Percentiles rank a stretch among this genome's conserved stretches.
These are phyloP conservation scores for Acanthamoeba pearcei DNA, from an alignment of 208 protist species.

Conservation along the genomic window DNA sequence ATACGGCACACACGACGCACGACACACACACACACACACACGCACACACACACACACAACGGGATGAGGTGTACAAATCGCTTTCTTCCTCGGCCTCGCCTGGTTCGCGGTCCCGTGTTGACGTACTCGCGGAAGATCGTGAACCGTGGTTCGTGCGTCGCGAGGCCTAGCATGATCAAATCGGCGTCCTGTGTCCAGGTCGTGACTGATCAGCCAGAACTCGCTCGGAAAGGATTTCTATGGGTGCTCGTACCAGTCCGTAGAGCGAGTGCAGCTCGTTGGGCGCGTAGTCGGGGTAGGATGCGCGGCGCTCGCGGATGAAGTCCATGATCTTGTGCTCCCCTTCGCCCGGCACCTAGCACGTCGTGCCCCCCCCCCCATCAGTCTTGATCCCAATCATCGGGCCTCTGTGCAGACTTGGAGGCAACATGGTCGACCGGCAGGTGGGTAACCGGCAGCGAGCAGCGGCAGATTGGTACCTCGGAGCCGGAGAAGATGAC, in stretches of 20 bases:
- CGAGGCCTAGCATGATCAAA: slow-evolving; percentile 97
- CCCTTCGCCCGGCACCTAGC: slow-evolving; percentile 77
- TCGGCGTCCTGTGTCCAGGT: slow-evolving; percentile 92
- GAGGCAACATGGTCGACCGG: no score
- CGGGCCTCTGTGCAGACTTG: no score
- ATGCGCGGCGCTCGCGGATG: slow-evolving; percentile 69
- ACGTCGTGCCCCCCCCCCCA: no score
- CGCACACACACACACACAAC: no score
- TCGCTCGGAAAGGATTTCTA: background rate
- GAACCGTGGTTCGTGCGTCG: slow-evolving; percentile 91
- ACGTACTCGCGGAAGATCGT: slow-evolving; percentile 89
- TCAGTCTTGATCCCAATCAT: no score
- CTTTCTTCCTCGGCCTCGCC: background rate
- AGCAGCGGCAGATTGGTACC: background rate
- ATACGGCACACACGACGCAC: no score
- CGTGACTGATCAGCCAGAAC: no score
- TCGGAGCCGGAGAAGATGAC: slow-evolving; percentile 38
- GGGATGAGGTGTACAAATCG: background rate
- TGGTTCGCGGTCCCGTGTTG: background rate
- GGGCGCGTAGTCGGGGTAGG: background rate
- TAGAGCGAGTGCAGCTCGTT: slow-evolving; percentile 36
- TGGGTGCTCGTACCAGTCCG: slow-evolving; percentile 11
- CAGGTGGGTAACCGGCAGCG: no score
- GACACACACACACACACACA: no score
- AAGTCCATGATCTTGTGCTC: slow-evolving; percentile 85